Evolutionary conservation across 2,329 filamentous ascomycete species (phyloP), one percentile per base, ranked within the genome.

Genomic region (Paramyrothecium roridum): DNA sequence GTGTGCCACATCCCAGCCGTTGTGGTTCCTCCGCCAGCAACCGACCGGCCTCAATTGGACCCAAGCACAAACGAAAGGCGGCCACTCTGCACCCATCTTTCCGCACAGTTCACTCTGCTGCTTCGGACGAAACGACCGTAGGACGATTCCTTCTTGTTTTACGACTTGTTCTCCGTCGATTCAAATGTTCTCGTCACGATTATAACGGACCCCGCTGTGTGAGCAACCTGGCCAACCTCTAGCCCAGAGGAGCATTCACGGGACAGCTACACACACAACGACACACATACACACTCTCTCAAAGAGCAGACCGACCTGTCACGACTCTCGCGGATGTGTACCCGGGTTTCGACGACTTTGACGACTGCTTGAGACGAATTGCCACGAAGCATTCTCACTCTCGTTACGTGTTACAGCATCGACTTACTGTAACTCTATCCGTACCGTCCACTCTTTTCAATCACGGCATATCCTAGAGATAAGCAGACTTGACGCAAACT

Each of bases 101-200:
- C 37, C 37, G n/a, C 37, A 43, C 4, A 13, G 37, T 3, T 19
- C 16, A 16, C 16, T n/a, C n/a, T 13, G 37, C 13, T 43, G 13
- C 13, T 19, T 43, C 37, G n/a, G 26, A 43, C 37, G 37, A 43
- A 4, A 43, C 37, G 37, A 43, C 37, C 37, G 37, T 43, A 19
- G 16, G 7, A 13, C 37, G 37, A 43, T 19, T 16, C n/a, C 16
- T 43, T 43, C 37, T 16, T 17, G 37, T 13, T 43, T 43, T 17
- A 43, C 37, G 37, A 43, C 37, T 13, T 43, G 13, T 50, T 55
- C 52, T 54, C 59, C 57, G 50, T 46, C 57, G 33, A 62, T 58
- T 62, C 66, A 65, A 65, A 72, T 72, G 69, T 65, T 59, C 60
- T 63, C 59, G 63, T 61, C 62, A 66, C 64, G 60, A 67, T 63